phyloP scores from a whole-genome alignment of 441 rosid genomes.

The Melastoma candidum region DNA sequence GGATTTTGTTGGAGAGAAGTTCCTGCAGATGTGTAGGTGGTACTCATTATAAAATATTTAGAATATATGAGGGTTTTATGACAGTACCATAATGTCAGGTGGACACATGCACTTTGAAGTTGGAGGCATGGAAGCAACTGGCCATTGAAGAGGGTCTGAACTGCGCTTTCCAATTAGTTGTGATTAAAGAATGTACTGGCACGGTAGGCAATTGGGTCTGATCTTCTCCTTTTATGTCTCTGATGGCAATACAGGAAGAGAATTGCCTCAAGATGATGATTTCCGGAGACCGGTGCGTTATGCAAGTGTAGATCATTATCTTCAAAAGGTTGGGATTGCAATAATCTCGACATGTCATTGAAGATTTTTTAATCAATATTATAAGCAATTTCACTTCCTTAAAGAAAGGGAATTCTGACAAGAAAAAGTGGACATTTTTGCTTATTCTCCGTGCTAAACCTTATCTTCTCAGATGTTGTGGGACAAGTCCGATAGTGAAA shows the following conservation, averaged over 20 bases:
- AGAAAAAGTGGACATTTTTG: no score
- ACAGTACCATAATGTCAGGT: conserved; percentile 34
- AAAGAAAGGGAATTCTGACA: no score
- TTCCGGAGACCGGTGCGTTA: conserved; percentile 47
- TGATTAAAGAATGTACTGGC: not conserved
- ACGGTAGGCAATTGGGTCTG: not conserved
- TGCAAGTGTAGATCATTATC: conserved; percentile 67
- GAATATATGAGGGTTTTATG: no score
- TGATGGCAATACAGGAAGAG: conserved; percentile 41
- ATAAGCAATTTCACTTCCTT: no score
- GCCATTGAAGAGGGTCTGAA: conserved; percentile 75
- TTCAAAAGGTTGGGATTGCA: conserved; percentile 62
- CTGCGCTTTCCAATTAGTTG: not conserved
- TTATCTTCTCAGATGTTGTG: conserved; percentile 52
- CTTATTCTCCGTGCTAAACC: conserved; percentile 1
- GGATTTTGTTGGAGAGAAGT: not conserved
- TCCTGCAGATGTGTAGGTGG: no score
- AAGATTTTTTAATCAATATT: not conserved
- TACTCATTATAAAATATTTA: no score
- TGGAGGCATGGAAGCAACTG: conserved; percentile 88
- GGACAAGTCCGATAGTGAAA: conserved; percentile 48
- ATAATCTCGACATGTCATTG: not conserved
- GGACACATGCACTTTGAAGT: conserved; percentile 62
- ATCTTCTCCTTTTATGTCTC: not conserved
- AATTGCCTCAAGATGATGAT: conserved; percentile 42